Evolutionary conservation across 2,329 filamentous ascomycete genomes (phyloP).

Genomic region (Colletotrichum echinochloae): DNA sequence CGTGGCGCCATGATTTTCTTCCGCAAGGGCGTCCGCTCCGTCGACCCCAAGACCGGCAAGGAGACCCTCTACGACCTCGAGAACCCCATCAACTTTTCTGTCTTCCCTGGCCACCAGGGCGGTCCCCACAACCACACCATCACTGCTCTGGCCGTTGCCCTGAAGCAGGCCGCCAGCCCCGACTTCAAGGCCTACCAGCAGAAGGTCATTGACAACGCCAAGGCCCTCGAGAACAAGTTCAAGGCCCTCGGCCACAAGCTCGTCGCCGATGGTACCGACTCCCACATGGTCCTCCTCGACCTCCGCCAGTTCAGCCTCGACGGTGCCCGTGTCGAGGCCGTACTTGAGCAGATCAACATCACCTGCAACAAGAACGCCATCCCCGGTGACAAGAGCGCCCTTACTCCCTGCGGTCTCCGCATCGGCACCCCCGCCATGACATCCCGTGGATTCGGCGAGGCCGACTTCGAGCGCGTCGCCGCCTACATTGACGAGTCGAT

Average conservation of each 20-base stretch:
- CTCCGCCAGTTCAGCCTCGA: slow-evolving; percentile 89
- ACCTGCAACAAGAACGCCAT: slow-evolving; percentile 99
- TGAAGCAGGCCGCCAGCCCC: slow-evolving; percentile 90
- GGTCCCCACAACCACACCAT: slow-evolving; percentile 99
- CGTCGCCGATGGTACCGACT: slow-evolving; percentile 95
- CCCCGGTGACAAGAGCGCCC: slow-evolving; percentile 95
- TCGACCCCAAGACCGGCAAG: slow-evolving; percentile 91
- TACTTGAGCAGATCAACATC: slow-evolving; percentile 98
- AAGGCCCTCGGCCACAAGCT: slow-evolving; percentile 93
- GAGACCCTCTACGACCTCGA: slow-evolving; percentile 93
- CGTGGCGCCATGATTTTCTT: slow-evolving; percentile 99
- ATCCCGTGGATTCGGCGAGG: slow-evolving; percentile 89
- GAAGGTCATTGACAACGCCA: slow-evolving; percentile 92
- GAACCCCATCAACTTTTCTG: slow-evolving; percentile 96
- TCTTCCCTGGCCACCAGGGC: slow-evolving; percentile 99
- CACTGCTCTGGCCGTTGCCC: slow-evolving; percentile 91
- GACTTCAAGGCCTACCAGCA: slow-evolving; percentile 97
- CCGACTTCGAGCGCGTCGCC: slow-evolving; percentile 92
- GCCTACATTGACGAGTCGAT: slow-evolving; percentile 90
- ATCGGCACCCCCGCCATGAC: slow-evolving; percentile 99
- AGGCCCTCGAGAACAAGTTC: slow-evolving; percentile 86
- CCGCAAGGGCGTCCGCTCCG: slow-evolving; percentile 93
- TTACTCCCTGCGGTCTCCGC: slow-evolving; percentile 93
- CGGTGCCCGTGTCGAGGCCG: slow-evolving; percentile 93
- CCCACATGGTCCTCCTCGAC: slow-evolving; percentile 96